Percentiles rank a stretch among this genome's conserved stretches.
Evolutionary conservation across 345 rosid genomes (phyloP).

Genomic region (Citrus hindsii): DNA sequence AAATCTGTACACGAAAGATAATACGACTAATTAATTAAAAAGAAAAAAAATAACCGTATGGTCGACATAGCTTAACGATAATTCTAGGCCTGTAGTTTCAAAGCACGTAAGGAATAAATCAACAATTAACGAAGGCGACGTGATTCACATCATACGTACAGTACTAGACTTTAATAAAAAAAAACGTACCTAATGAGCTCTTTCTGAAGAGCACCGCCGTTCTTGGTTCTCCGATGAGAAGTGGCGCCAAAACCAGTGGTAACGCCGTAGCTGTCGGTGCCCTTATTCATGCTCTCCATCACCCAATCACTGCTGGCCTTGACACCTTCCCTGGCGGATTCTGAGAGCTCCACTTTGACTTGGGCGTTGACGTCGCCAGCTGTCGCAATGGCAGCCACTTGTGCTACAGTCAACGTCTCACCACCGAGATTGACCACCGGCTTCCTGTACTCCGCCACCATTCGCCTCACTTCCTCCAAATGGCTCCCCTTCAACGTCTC

Average conservation of each 20-base stretch:
- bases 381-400: constrained; percentile 64
- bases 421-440: constrained; percentile 69
- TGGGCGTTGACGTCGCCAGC: too few species aligned
- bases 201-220: constrained; percentile 66
- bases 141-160: too few species aligned
- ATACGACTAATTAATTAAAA: not conserved
- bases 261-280: constrained; percentile 74
- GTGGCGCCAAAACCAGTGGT: constrained; percentile 86
- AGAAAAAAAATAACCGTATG: not conserved
- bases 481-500: constrained; percentile 71
- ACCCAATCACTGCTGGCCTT: constrained; percentile 83
- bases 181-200: constrained; percentile 64
- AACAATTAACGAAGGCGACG: too few species aligned
- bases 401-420: constrained; percentile 68
- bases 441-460: constrained; percentile 70
- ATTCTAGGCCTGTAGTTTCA: not conserved
- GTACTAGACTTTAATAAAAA: too few species aligned
- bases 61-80: not conserved
- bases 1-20: constrained; percentile 35
- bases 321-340: constrained; percentile 57
- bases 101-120: not conserved
- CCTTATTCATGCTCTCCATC: constrained; percentile 64
- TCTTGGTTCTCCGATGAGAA: constrained; percentile 64
- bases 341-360: constrained; percentile 37
- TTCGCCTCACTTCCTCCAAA: constrained; percentile 73